Evolutionary conservation across 441 rosid species (phyloP), one percentile per base, ranked within the genome.

Genomic region (Breynia disticha): DNA sequence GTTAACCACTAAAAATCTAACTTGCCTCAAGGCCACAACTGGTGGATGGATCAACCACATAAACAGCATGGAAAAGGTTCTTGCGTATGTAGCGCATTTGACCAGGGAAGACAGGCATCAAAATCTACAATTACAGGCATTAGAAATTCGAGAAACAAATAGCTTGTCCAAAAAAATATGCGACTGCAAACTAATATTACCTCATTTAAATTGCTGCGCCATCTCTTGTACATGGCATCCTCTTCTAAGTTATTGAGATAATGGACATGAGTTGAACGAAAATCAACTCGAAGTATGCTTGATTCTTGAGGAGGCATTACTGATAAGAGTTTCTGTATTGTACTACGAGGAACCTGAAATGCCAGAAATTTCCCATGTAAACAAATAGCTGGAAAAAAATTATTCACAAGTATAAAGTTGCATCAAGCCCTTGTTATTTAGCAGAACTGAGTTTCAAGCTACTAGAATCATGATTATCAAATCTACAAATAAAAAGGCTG

Each of bases 51-150:
- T 90, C 99, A 69, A 95, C 72, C 63, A 86, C 89, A 63, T 77
- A 84, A 72, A 95, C 97, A 59, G 98, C 95, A 77, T 87, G 97
- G 73, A 75, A 90, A 60, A 95, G 74, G 81, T 90, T 95, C 79
- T 90, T 95, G 55, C 98, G 90, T 64, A 95, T 87, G 63, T 95
- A 90, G 59, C 91, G 98, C 48, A 81, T 72, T 79, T 95, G 97
- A 52, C 99, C 98, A 57, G 95, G 96, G 80, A 82, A 95, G 56
- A 82, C 97, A 48, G 98, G 99, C 97, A 87, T 87, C 78, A 90
- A 86, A 75, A 95, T 81, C 99, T 94, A 60, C 69, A 79, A 16
- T 65, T 46, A 62, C 66, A 65, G 35, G 61, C 11, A 62, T 63
- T 54, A 62, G 56, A 53, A 57, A 41, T 41, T 41, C 15, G 44